A percentile compares a stretch with the other conserved stretches of the same genome.
phyloP scores from a whole-genome alignment of 768 basidiomycete genomes.

The Suillus clintonianus region DNA sequence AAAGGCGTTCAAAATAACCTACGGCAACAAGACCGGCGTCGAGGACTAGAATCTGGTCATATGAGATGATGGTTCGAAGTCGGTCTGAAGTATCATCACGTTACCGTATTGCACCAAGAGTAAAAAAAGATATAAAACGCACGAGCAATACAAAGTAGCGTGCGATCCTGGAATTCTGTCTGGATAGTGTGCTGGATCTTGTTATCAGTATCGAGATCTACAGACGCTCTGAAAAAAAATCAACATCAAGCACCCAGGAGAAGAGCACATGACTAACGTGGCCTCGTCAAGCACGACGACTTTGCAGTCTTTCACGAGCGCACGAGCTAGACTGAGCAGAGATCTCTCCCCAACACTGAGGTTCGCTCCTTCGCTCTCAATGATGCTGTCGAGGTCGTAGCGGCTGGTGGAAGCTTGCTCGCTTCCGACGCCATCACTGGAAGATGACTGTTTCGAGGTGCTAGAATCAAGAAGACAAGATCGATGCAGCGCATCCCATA shows the following conservation, averaged over 20 bases:
- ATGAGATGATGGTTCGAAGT: constrained; percentile 54
- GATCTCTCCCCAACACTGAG: constrained; percentile 49
- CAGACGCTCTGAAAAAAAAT: constrained; percentile 29
- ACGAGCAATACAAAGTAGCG: constrained; percentile 51
- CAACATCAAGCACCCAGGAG: constrained; percentile 10
- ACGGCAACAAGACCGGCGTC: constrained; percentile 61
- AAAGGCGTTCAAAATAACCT: constrained; percentile 14
- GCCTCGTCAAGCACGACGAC: constrained; percentile 53
- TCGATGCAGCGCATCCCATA: constrained; percentile 76
- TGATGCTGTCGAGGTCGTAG: constrained; percentile 50
- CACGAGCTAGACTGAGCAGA: constrained; percentile 54
- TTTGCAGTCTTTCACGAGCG: constrained; percentile 51
- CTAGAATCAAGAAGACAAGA: constrained; percentile 46
- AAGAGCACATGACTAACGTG: constrained; percentile 31
- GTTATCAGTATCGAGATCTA: constrained; percentile 50
- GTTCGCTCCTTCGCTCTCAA: constrained; percentile 57
- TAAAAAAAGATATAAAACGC: constrained; percentile 21
- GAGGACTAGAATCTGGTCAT: constrained; percentile 72
- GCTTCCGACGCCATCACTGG: constrained; percentile 19
- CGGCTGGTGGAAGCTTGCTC: constrained; percentile 28
- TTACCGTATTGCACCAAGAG: neutral
- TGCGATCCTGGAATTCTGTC: constrained; percentile 48
- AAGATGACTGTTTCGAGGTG: constrained; percentile 13
- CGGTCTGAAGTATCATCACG: constrained; percentile 32
- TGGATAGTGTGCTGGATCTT: constrained; percentile 51